Conservation (phyloP, 306 rosid species). For the Amphicarpaea edgeworthii region DNA sequence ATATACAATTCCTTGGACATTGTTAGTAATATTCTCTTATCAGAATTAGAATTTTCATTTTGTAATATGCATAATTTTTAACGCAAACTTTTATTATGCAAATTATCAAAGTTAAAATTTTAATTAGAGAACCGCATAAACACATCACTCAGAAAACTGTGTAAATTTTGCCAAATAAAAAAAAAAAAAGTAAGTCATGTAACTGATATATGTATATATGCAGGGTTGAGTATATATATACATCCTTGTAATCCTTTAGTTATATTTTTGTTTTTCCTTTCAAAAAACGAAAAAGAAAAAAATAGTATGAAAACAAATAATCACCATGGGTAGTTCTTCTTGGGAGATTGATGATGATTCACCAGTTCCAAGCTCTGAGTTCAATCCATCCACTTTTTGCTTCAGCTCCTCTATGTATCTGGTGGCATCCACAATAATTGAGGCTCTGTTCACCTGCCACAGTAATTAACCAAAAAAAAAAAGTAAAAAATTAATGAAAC, state of each 20-base stretch:
- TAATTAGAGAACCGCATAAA: too few relatives aligned
- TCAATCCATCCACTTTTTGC: constrained; percentile 65
- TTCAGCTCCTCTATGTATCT: constrained; percentile 76
- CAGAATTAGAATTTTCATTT: too few relatives aligned
- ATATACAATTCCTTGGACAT: too few relatives aligned
- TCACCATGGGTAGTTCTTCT: constrained; percentile 62
- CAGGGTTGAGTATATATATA: neutral
- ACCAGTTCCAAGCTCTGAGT: constrained; percentile 57
- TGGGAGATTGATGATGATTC: constrained; percentile 56
- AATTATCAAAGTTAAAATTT: too few relatives aligned
- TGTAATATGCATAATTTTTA: too few relatives aligned
- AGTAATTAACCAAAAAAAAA: neutral
- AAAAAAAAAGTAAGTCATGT: neutral
- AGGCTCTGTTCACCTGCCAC: constrained; percentile 74
- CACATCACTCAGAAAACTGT: too few relatives aligned
- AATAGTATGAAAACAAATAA: neutral
- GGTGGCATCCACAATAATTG: constrained; percentile 79
- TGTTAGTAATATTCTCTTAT: too few relatives aligned
- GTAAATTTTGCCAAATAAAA: too few relatives aligned
- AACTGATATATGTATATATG: neutral
- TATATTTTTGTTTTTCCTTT: neutral
- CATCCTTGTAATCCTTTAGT: neutral
- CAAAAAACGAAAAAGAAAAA: neutral
- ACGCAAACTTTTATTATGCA: too few relatives aligned
- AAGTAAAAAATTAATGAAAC: neutral